Evolutionary conservation across 805 yeast genomes (phyloP), one percentile per base, ranked within the genome.

Genomic region (Metschnikowia colocasiae): DNA sequence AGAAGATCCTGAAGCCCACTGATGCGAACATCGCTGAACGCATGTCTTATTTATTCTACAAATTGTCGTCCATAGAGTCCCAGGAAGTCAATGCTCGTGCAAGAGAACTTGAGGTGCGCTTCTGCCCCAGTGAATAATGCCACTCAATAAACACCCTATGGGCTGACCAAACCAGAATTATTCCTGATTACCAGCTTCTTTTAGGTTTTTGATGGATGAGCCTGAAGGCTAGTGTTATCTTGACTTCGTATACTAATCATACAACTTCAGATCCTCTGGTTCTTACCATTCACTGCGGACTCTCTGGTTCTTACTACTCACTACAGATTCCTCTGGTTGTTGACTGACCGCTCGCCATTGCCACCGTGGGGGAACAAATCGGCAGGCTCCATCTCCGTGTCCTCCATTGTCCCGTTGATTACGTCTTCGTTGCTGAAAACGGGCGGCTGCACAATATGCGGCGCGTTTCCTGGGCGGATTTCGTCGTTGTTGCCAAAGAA

Each of bases 381-480:
- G 6, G 55, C 56, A 12, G 54, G 52, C 40, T 67, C 72, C 68
- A 65, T 65, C 30, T 65, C 69, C 22, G 56, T 55, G 41, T 72
- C 73, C 32, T 63, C 69, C 35, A 66, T 64, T 13, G 50, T 50
- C 6, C 54, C 45, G 6, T 52, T 58, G 47, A 41, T 58, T 55
- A 25, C 54, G 55, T 19, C 73, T 67, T 46, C 54, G 18, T 40
- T 31, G 8, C 29, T 26, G 46, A 72, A 72, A 3, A 72, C 73
- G 13, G 75, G 67, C 5, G 72, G 73, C 49, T 71, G 76, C 15
- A 56, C 54, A 9, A 71, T 67, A 34, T 69, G 75, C 1, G 76
- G 76, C 3, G 75, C 75, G 54, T 70, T 61, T 15, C 59, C 62
- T 4, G 61, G 64, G 22, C 56, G 41, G 25, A 52, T 39, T 3